A percentile compares a stretch with the other conserved stretches of the same genome.
Conservation (phyloP, 2,329 filamentous ascomycete species). For the Parascedosporium putredinis region DNA sequence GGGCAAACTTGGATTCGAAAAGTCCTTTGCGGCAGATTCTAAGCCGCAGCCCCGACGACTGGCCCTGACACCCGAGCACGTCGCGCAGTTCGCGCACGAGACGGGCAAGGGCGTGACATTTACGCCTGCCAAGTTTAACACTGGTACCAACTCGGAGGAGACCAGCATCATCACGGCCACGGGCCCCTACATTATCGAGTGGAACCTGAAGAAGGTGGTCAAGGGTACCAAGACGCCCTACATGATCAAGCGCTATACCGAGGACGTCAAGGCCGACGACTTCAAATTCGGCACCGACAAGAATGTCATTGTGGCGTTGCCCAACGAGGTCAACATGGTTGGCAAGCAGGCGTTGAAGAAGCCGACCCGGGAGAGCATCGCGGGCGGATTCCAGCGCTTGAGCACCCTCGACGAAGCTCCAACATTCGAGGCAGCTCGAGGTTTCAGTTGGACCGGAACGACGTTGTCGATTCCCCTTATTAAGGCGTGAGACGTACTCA, state of each 20-base stretch:
- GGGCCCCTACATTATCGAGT: constrained; percentile 92
- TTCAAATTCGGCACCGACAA: constrained; percentile 97
- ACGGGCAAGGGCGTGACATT: constrained; percentile 80
- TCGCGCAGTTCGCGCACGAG: constrained; percentile 95
- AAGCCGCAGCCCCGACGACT: constrained; percentile 91
- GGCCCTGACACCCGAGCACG: constrained; percentile 78
- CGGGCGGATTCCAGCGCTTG: constrained; percentile 37
- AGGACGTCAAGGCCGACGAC: constrained; percentile 95
- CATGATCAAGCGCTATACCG: constrained; percentile 89
- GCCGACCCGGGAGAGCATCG: constrained; percentile 89
- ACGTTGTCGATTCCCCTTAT: constrained; percentile 67
- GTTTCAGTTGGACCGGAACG: constrained; percentile 67
- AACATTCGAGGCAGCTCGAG: constrained; percentile 44
- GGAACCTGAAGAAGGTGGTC: constrained; percentile 86
- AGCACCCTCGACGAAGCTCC: constrained; percentile 34
- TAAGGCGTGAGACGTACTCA: constrained; percentile 19
- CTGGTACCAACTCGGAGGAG: constrained; percentile 67
- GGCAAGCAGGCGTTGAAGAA: constrained; percentile 74
- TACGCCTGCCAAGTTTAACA: constrained; percentile 89
- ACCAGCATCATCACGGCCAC: constrained; percentile 96
- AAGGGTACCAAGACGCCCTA: constrained; percentile 77
- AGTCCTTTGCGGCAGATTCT: constrained; percentile 78
- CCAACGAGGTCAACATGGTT: constrained; percentile 98
- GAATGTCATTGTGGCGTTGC: constrained; percentile 93
- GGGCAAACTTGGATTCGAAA: constrained; percentile 96